Evolutionary conservation across 1,139 yeast species (phyloP).

Genomic region (Pichia sp.): DNA sequence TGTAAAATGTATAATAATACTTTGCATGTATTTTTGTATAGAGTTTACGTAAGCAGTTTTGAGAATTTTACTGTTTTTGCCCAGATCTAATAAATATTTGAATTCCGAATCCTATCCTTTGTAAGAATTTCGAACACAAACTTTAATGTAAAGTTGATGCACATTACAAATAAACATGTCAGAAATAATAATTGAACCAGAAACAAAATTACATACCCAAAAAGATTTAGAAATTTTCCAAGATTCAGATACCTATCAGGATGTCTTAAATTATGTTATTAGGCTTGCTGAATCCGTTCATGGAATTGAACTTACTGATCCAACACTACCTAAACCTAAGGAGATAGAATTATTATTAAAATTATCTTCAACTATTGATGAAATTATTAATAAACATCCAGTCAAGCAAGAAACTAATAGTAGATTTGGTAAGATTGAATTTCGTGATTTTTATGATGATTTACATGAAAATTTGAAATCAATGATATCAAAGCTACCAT

Average conservation of each 20-base stretch:
- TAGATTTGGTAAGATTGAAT: constrained; percentile 88
- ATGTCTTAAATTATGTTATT: constrained; percentile 49
- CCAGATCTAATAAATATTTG: no score
- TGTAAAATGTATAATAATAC: no score
- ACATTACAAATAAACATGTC: neutral
- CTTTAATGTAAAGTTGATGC: no score
- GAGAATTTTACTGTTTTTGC: no score
- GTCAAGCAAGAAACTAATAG: constrained; percentile 62
- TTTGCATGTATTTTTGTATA: no score
- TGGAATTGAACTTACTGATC: constrained; percentile 53
- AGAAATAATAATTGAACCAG: constrained; percentile 30
- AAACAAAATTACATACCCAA: constrained; percentile 49
- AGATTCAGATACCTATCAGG: constrained; percentile 44
- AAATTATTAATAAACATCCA: constrained; percentile 51
- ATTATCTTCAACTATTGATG: constrained; percentile 41
- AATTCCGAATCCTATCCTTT: no score
- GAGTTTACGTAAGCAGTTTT: no score
- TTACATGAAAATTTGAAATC: constrained; percentile 34
- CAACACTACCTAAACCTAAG: constrained; percentile 29
- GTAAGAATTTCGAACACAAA: no score
- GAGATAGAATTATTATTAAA: constrained; percentile 33
- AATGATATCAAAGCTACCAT: constrained; percentile 14
- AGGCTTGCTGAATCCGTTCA: constrained; percentile 58
- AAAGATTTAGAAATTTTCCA: constrained; percentile 63
- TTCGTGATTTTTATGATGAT: constrained; percentile 78